phyloP scores from a whole-genome alignment of 2,329 filamentous ascomycete genomes.

The Bipolaris victoriae region DNA sequence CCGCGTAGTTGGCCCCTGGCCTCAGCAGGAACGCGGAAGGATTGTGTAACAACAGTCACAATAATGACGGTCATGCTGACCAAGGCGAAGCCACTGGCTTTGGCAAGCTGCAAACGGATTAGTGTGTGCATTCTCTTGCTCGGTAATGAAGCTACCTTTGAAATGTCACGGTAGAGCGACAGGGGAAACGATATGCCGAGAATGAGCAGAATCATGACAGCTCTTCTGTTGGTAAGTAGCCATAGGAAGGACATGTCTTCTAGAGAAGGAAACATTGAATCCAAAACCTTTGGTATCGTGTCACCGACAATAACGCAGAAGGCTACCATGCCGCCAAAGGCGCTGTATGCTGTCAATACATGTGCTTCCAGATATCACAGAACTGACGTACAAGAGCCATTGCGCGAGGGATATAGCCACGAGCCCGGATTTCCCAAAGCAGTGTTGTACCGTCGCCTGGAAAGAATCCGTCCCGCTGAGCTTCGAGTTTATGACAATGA shows the following conservation, averaged over 20 bases:
- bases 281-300: conserved; percentile 88
- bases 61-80: conserved; percentile 93
- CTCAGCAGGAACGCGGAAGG: conserved; percentile 73
- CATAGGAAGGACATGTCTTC: conserved; percentile 76
- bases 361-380: background rate
- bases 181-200: conserved; percentile 87
- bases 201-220: conserved; percentile 86
- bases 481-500: conserved; percentile 98
- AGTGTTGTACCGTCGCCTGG: conserved; percentile 93
- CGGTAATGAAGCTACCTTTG: conserved; percentile 64
- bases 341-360: conserved; percentile 54
- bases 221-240: conserved; percentile 79
- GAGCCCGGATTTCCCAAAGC: conserved; percentile 86
- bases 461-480: conserved; percentile 92
- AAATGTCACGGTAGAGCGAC: conserved; percentile 93
- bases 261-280: conserved; percentile 80
- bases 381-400: conserved; percentile 76
- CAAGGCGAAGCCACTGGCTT: conserved; percentile 91
- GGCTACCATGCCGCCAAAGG: conserved; percentile 97
- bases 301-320: conserved; percentile 98
- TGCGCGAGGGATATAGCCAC: conserved; percentile 91
- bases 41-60: conserved; percentile 84
- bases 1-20: conserved; percentile 73
- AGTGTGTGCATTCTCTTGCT: conserved; percentile 27
- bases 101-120: conserved; percentile 72